Base-by-base conservation (phyloP, 2,329 filamentous ascomycete genomes). In the Byssothecium circinans region DNA sequence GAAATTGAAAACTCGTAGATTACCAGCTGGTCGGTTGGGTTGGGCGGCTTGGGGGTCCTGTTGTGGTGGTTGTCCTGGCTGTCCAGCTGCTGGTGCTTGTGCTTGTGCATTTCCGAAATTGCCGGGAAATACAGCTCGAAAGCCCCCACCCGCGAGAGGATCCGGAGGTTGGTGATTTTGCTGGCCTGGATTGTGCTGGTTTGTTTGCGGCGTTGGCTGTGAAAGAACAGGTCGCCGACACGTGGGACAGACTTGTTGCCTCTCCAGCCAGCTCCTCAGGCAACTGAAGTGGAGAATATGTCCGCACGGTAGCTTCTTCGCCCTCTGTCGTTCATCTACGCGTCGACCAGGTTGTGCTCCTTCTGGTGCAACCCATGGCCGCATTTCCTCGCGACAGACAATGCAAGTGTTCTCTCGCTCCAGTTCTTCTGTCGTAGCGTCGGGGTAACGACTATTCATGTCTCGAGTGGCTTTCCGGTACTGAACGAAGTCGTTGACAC, bases 321-420 rank as follows among this genome's bases (percentile, higher is more conserved):
- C 90, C 17, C 94, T 82, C 47, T 88, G 81, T 45, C 92, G 83
- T 64, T 97, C 91, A 49, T 95, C 86, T 46, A 87, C 79, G n/a
- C 64, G 62, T 44, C 73, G 68, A 42, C 67, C 65, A 38, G 67
- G 61, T 41, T 64, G 67, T 11, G 61, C 62, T 36, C 66, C 70
- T 32, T 67, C 70, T 32, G 77, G 75, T 44, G 79, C 78, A 27
- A 76, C 77, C 88, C 90, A 96, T 1, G 87, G 84, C 27, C 83
- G 83, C 94, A 99, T 99, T 56, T 95, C 89, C 69, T 99, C 94
- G 51, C 94, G 85, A 71, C 94, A 99, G 45, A 99, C 96, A 60
- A 99, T 99, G 71, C 94, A 99, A 2, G 94, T 95, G 62, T 95
- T 90, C 67, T 96, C 92, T 40, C 88, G 81, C 22, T 79, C 77